Base-by-base conservation (phyloP, 805 yeast species). In the Starmerella apicola region DNA sequence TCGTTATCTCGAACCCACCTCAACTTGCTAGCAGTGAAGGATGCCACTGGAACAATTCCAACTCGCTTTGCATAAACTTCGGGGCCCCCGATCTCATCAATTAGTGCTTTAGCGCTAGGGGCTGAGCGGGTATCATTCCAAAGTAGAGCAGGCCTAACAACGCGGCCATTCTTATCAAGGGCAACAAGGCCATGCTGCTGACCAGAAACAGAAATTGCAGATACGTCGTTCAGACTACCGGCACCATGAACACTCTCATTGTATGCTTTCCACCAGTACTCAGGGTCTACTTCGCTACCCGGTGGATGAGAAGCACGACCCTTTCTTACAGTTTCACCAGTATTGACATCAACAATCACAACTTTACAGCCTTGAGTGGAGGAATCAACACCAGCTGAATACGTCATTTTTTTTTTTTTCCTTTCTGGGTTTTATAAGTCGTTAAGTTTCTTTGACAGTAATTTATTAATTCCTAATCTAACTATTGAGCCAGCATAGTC, bases 71-170 rank as follows among this genome's bases (percentile, higher is more conserved):
- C 54, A 30, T 44, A 50, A 10, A 36, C 37, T 13, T 46, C 47
- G 18, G 50, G 44, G 10, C 52, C 53, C n/a, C 55, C 54, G 26
- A 41, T 25, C 43, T 49, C 51, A 16, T n/a, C 24, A 5, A 47
- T 50, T 19, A 51, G 48, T 13, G 37, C 48, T 1, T 20, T 33
- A 13, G 55, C 55, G 8, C 45, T 41, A 4, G 36, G 26, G 5
- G 55, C 55, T 19, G 51, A 46, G n/a, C 53, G 44, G 20, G 41
- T 44, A 32, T 51, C 55, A 35, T 51, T 51, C 55, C 55, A 51
- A 21, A 50, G 38, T 41, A 51, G 20, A 6, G 55, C 55, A 1
- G 43, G 44, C 3, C 55, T 48, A 6, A 51, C 40, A 4, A 50
- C 51, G 3, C n/a, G 7, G n/a, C 55, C 55, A 2, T 20, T 9